Evolutionary conservation across 2,329 filamentous ascomycete species (phyloP), one percentile per base, ranked within the genome.

Genomic region (Keithomyces neogunnii): DNA sequence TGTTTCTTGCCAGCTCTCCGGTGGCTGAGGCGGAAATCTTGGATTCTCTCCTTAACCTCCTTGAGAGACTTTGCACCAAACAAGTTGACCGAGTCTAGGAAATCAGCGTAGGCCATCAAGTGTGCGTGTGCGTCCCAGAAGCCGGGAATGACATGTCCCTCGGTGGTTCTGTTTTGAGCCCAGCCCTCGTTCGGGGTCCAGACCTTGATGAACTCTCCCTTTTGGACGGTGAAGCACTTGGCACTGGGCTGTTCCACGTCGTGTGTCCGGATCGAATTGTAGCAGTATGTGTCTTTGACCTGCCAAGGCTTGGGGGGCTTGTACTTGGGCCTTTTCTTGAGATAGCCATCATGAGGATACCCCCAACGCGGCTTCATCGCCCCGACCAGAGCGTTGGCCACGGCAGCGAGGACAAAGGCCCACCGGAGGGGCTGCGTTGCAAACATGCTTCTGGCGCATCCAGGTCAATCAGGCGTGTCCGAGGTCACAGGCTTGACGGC

Each of bases 61-160:
- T 72, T 69, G 55, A 82, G 69, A 4, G 76, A 77, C n/a, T 66
- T 54, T 0, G 77, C 69, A 0, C 80, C 82, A 58, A 86, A 85
- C 3, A 88, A 66, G 57, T 83, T 75, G 0, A 84, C 83, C 4
- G 81, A 84, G 58, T 84, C 77, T 38, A 87, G 67, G 59, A 84
- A 83, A 65, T 87, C 82, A 48, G 81, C 85, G 62, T 84, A 86
- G 57, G 78, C 75, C 19, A 84, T 62, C 46, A 88, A 67, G 61
- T 88, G 85, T 0, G 82, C 85, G 62, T 88, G 85, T 0, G 82
- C 84, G 56, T 88, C 85, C 78, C 84, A 87, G 2, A 88, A 69
- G 0, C 84, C 84, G 0, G 85, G 85, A 30, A 86, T 77, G 2
- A 78, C 82, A 57, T 80, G 74, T 0, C 81, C 82, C 28, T 61